A percentile compares a stretch with the other conserved stretches of the same genome.
Conservation (phyloP, 495 filamentous ascomycete genomes). For the Aspergillus mulundensis region DNA sequence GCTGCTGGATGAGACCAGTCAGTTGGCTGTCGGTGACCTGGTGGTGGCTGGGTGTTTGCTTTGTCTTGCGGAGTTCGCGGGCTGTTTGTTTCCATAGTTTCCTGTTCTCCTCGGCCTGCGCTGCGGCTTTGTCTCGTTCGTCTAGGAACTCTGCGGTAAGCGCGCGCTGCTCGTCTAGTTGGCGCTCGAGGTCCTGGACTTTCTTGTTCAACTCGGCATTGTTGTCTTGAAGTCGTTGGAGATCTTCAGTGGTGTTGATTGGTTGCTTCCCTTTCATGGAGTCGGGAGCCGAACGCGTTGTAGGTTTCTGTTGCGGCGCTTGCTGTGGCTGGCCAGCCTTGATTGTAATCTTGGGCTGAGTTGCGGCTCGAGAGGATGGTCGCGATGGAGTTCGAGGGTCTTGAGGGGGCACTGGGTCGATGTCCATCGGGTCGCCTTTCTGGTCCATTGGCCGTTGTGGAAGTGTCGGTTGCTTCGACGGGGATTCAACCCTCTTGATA, state of each 20-base stretch:
- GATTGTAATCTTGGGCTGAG: background rate
- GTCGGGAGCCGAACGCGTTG: background rate
- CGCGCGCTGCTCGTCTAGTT: background rate
- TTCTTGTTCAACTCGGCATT: background rate
- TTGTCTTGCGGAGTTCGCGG: background rate
- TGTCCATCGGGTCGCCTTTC: background rate
- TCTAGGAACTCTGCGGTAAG: background rate
- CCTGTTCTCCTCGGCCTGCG: background rate
- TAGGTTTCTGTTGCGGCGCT: background rate
- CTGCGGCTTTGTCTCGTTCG: background rate
- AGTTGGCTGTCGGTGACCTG: slow-evolving; percentile 7
- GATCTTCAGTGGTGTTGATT: background rate
- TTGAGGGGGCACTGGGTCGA: background rate
- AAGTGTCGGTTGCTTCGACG: background rate
- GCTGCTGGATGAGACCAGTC: background rate
- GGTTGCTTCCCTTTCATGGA: background rate
- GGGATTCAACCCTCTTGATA: background rate
- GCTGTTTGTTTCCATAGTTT: slow-evolving; percentile 5
- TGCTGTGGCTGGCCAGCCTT: background rate
- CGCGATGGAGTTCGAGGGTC: background rate
- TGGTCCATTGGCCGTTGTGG: background rate
- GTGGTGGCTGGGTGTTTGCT: background rate
- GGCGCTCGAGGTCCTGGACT: background rate
- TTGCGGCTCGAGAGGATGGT: background rate
- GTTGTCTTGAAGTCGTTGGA: background rate